phyloP scores from a whole-genome alignment of 176 grass and related monocot genomes.

The Bonia amplexicaulis region DNA sequence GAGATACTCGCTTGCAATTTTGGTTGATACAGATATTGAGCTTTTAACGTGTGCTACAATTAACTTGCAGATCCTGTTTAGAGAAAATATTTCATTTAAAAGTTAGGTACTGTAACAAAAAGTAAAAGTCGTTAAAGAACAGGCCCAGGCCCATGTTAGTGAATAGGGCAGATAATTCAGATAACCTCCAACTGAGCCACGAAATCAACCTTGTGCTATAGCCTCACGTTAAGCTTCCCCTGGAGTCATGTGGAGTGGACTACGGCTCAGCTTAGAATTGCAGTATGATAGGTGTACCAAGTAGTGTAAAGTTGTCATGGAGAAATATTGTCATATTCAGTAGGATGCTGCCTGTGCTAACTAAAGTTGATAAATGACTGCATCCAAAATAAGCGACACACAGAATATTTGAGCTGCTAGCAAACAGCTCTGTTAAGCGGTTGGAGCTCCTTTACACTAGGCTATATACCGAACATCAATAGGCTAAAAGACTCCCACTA shows the following conservation, averaged over 20 bases:
- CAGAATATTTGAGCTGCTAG: neutral
- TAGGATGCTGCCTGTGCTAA: neutral
- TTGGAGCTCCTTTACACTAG: neutral
- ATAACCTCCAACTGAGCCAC: too few species aligned
- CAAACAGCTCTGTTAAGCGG: neutral
- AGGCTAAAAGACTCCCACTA: neutral
- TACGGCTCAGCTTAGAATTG: neutral
- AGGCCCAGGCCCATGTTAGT: neutral
- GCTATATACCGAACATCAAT: too few species aligned
- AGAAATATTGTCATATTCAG: neutral
- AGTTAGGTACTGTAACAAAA: too few species aligned
- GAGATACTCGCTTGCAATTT: too few species aligned
- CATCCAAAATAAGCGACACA: neutral
- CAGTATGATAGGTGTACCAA: neutral
- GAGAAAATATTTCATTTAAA: too few species aligned
- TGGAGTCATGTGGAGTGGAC: neutral
- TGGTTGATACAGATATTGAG: too few species aligned
- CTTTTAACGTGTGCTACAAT: too few species aligned
- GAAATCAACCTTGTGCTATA: too few species aligned
- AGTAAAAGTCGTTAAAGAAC: too few species aligned
- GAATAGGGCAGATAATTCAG: neutral
- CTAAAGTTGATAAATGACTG: neutral
- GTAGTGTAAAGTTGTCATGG: neutral
- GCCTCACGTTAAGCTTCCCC: neutral
- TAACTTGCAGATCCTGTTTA: too few species aligned